Evolutionary conservation across 768 basidiomycete genomes (phyloP).

Genomic region (Panellus pusillus): DNA sequence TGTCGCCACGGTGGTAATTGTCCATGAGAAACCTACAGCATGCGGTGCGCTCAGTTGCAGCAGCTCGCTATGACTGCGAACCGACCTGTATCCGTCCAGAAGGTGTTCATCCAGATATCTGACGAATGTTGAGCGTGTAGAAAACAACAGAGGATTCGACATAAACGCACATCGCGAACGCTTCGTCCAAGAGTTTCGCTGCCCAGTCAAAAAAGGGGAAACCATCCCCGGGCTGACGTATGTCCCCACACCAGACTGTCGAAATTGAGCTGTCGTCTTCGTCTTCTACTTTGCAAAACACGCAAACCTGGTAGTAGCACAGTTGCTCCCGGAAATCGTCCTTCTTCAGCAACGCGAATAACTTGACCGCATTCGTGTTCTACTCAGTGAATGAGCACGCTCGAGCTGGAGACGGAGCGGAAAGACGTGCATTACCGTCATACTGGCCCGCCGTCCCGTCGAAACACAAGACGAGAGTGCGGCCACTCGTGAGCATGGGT

Average conservation of each 20-base stretch:
- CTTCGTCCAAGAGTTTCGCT: conserved; percentile 65
- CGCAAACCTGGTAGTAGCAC: conserved; percentile 68
- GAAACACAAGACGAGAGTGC: conserved; percentile 64
- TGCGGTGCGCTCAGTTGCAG: background rate
- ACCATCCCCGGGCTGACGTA: conserved; percentile 66
- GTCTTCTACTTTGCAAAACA: background rate
- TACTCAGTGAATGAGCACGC: conserved; percentile 9
- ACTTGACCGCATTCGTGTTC: conserved; percentile 72
- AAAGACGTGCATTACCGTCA: conserved; percentile 39
- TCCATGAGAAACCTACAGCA: conserved; percentile 57
- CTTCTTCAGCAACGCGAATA: conserved; percentile 68
- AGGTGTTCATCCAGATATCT: conserved; percentile 76
- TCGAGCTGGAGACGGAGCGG: too few species aligned
- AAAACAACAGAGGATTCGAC: background rate
- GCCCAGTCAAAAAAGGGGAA: conserved; percentile 56
- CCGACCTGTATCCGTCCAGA: conserved; percentile 66
- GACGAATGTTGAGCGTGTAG: background rate
- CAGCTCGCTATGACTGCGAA: background rate
- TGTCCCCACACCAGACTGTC: conserved; percentile 48
- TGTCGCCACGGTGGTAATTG: conserved; percentile 72
- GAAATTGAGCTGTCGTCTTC: background rate
- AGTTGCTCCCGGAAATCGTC: conserved; percentile 57
- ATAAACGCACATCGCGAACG: conserved; percentile 63
- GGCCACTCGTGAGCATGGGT: conserved; percentile 23
- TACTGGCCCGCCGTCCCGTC: conserved; percentile 66